Conservation (phyloP, 129 eudicot genomes). For the Deinandra increscens region DNA sequence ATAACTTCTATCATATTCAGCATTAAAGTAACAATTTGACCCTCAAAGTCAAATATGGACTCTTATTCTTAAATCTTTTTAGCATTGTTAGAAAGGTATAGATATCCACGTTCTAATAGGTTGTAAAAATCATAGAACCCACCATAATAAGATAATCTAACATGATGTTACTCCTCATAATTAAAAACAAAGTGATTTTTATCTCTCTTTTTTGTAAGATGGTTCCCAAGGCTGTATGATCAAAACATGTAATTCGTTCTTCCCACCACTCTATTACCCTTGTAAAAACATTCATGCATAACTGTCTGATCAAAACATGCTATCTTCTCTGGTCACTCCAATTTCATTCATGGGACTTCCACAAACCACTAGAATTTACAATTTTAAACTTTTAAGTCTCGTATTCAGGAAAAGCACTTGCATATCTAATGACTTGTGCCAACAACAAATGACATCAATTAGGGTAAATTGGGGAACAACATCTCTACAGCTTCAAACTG, state of each 20-base stretch:
- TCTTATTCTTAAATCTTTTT: not conserved
- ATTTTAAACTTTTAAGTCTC: not conserved
- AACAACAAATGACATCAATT: constrained; percentile 17
- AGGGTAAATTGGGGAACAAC: constrained; percentile 16
- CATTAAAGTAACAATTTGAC: constrained; percentile 8
- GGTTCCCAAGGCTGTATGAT: not conserved
- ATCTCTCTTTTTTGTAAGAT: constrained; percentile 6
- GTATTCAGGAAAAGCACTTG: not conserved
- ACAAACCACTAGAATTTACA: constrained; percentile 5
- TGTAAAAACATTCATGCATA: constrained; percentile 11
- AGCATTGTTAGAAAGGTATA: not conserved
- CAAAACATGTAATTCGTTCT: not conserved
- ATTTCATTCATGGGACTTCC: not conserved
- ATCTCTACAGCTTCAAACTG: constrained; percentile 19
- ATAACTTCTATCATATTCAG: not conserved
- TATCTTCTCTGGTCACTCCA: constrained; percentile 7
- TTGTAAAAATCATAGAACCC: not conserved
- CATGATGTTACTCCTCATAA: constrained; percentile 9
- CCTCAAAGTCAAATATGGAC: constrained; percentile 23
- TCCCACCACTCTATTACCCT: constrained; percentile 6
- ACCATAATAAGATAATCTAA: constrained; percentile 10
- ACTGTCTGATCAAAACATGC: constrained; percentile 8
- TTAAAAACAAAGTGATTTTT: not conserved
- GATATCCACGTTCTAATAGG: not conserved
- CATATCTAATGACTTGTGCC: not conserved